Base-by-base conservation (phyloP, 2,329 filamentous ascomycete genomes). In the Ceratocystis colombiana region DNA sequence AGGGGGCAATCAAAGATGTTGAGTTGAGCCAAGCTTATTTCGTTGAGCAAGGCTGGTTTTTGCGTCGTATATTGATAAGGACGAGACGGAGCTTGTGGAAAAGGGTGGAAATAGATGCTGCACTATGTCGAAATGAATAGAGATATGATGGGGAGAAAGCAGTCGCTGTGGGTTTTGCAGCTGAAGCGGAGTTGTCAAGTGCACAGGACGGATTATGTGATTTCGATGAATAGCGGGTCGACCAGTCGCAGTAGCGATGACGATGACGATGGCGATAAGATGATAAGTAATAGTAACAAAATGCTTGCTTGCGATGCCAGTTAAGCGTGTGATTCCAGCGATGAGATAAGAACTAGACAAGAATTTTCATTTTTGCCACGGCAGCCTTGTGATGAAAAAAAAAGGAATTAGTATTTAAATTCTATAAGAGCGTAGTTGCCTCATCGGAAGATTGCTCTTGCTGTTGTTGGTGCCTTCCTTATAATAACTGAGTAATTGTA, bases 401-500 rank as follows among this genome's bases (percentile, higher is more conserved):
- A 30, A 57, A 33, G n/a, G 17, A 28, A 28, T 57, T 25, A 12
- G 12, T 59, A 33, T 22, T 59, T 59, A 30, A 20, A 25, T 25
- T 33, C 17, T 59, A 10, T 6, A 59, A 59, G 55, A 59, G 55
- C 17, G 55, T 37, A 59, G 55, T 37, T 59, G 28, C 55, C 55
- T 59, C 30, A 2, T 8, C 15, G 1, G 25, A 53, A 2, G 55
- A 37, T 30, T n/a, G 55, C 55, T 59, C 53, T 59, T 59, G 55
- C 55, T 25, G 8, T 59, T 25, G 55, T n/a, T 59, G 55, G 55
- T n/a, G 55, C 55, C 28, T 37, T 37, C 55, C 55, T 59, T 59
- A 37, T 59, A 59, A 8, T 17, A 25, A 5, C 55, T 17, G 30
- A 7, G 17, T 33, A 8, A 25, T 59, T 30, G 28, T n/a, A 33